Evolutionary conservation across 1,284 basidiomycete species (phyloP), one percentile per base, ranked within the genome.

Genomic region (Schizophyllum amplum): DNA sequence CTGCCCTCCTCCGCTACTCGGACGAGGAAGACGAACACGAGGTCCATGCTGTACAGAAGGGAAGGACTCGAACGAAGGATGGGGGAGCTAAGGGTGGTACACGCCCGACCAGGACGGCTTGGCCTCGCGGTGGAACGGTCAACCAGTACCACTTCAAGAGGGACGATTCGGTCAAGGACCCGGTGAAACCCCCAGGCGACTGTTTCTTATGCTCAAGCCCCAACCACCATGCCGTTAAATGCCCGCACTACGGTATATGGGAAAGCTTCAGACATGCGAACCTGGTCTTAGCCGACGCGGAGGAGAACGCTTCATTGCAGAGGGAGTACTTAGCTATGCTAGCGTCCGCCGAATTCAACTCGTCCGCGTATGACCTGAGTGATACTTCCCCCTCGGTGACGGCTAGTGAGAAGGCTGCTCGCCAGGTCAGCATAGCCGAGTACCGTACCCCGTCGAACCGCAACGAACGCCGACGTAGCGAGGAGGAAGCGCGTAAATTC

Each of bases 161-260:
- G 13, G 55, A 58, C 15, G 59, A 62, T 47, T 51, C 47, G 6
- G 42, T 48, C 4, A 53, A 22, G 26, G 24, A 11, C 4, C 5
- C 47, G 3, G 6, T 13, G 27, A 27, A 50, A 2, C 52, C 52
- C 2, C 52, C 52, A 13, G 57, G 57, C 5, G 23, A 22, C 22
- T 62, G 61, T 47, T 60, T 48, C 21, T 57, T 62, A 0, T 62
- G 61, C 55, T 55, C 59, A 0, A 62, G 61, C 26, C 61, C 59
- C 1, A 57, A 55, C 0, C 61, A 62, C 23, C 26, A 55, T 25
- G 57, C 54, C 7, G 24, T 42, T 4, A 55, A 57, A 15, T 61
- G 60, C 46, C 51, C 59, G 9, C 56, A 60, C 24, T 58, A 25
- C 15, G 56, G 60, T 1, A 33, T 48, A 7, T 61, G 59, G 58